Conservation (phyloP, 495 filamentous ascomycete genomes). For the Sporormia fimetaria region DNA sequence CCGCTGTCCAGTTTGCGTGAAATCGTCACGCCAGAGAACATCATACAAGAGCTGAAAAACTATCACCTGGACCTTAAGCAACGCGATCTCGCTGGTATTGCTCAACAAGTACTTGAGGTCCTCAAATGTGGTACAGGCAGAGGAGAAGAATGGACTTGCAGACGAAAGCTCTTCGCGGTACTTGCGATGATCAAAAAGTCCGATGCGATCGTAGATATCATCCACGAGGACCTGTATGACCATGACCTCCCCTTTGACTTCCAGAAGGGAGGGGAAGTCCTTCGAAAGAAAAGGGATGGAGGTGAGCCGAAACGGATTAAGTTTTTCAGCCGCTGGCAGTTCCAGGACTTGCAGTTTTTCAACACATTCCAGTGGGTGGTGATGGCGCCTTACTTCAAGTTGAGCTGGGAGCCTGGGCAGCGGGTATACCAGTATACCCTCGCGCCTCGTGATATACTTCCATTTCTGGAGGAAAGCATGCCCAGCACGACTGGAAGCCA, state of each 20-base stretch:
- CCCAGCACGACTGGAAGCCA: neutral
- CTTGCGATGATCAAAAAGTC: neutral
- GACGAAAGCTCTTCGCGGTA: constrained; percentile 9
- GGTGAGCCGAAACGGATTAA: constrained; percentile 1
- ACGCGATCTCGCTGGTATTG: too few species aligned
- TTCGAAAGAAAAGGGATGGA: neutral
- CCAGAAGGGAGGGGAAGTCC: neutral
- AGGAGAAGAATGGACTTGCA: too few species aligned
- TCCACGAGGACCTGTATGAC: constrained; percentile 1
- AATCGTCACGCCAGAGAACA: too few species aligned
- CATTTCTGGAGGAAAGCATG: constrained; percentile 2
- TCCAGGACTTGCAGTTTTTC: neutral
- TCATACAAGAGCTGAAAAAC: too few species aligned
- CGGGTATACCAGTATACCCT: neutral
- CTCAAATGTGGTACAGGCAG: too few species aligned
- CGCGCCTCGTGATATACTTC: neutral
- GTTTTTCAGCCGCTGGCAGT: too few species aligned
- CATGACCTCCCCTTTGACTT: constrained; percentile 4
- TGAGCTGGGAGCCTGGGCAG: neutral
- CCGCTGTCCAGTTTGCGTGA: too few species aligned
- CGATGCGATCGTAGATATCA: constrained; percentile 1
- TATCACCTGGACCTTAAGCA: too few species aligned
- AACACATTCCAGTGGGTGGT: constrained; percentile 8
- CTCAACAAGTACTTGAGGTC: too few species aligned
- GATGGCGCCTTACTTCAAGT: constrained; percentile 5